Evolutionary conservation across 2,329 filamentous ascomycete genomes (phyloP), one percentile per base, ranked within the genome.

Genomic region (Leptographium lundbergii): DNA sequence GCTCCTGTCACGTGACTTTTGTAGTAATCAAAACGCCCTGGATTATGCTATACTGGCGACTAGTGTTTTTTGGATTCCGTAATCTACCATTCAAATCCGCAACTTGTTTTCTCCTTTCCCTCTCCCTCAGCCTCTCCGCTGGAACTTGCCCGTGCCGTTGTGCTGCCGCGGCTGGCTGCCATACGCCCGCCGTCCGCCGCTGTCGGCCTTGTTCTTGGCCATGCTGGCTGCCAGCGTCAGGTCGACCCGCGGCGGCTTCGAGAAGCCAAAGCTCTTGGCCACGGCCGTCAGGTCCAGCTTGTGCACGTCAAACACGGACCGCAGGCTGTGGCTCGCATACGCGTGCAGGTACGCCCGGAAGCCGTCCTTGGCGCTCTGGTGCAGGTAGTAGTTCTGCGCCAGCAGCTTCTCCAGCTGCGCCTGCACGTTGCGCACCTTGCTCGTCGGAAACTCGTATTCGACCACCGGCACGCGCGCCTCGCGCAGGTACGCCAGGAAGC

Each of bases 351-450:
- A 99, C 24, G 88, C 89, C 61, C 89, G 82, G 76, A 94, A 95
- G 4, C 89, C 84, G 62, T 86, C 84, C 74, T 86, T 87, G 62
- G 84, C 84, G 66, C 78, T 82, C 81, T 96, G 94, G 77, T 96
- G 94, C 60, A 99, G 81, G 72, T 96, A 96, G 77, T 97, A 97
- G 74, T 99, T 97, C 71, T 94, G 88, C 34, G 83, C 84, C 67
- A 99, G 95, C 65, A 97, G 81, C 74, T 92, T 94, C 79, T 97
- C 92, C 11, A 97, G 82, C 73, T 96, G 91, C 67, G 88, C 84
- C 75, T 95, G 86, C 65, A 95, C 85, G 68, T 95, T 94, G 67
- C 92, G 78, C 64, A 99, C 89, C 79, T 95, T 96, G 75, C 89
- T 91, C 59, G 84, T 78, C 1, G 92, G 92, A 69, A 99, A 94